These are phyloP conservation scores for Crithidia mellificae DNA, from an alignment of 208 protist species.

Conservation along the genomic window DNA sequence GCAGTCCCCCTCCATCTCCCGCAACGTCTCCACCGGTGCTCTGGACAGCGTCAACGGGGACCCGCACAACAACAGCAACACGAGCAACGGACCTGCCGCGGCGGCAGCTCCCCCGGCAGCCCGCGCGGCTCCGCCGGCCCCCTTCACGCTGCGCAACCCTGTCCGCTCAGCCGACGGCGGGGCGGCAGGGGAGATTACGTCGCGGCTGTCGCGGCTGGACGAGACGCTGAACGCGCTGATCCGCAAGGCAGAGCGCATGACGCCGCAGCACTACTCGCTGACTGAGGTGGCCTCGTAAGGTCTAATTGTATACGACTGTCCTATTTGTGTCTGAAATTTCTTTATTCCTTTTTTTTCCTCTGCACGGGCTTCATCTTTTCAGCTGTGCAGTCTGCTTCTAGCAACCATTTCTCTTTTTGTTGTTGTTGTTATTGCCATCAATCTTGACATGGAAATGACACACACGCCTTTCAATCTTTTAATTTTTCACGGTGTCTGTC, in stretches of 20 bases:
- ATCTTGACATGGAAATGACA: too few relatives aligned
- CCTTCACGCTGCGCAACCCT: slow-evolving; percentile 15
- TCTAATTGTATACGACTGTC: too few relatives aligned
- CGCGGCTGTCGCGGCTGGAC: slow-evolving; percentile 29
- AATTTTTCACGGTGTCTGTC: too few relatives aligned
- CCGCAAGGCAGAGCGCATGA: slow-evolving; percentile 36
- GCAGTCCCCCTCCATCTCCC: slow-evolving; percentile 10
- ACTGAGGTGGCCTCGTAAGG: slow-evolving; percentile 36
- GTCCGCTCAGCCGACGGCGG: background rate
- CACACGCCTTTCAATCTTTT: too few relatives aligned
- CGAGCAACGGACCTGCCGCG: background rate
- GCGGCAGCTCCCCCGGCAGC: background rate
- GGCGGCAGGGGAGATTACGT: slow-evolving; percentile 17
- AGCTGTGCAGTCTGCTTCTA: too few relatives aligned
- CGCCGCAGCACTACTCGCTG: slow-evolving; percentile 3
- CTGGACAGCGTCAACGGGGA: slow-evolving; percentile 1
- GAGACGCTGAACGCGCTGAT: slow-evolving; percentile 34
- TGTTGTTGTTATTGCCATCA: too few relatives aligned
- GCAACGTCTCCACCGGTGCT: background rate
- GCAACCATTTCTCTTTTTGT: too few relatives aligned
- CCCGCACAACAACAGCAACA: slow-evolving; percentile 8
- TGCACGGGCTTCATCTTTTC: too few relatives aligned
- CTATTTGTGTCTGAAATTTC: too few relatives aligned
- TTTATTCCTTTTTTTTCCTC: too few relatives aligned
- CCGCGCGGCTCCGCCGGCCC: slow-evolving; percentile 12